Conservation (phyloP, 2,329 filamentous ascomycete genomes). For the Fusarium sulawesiense region DNA sequence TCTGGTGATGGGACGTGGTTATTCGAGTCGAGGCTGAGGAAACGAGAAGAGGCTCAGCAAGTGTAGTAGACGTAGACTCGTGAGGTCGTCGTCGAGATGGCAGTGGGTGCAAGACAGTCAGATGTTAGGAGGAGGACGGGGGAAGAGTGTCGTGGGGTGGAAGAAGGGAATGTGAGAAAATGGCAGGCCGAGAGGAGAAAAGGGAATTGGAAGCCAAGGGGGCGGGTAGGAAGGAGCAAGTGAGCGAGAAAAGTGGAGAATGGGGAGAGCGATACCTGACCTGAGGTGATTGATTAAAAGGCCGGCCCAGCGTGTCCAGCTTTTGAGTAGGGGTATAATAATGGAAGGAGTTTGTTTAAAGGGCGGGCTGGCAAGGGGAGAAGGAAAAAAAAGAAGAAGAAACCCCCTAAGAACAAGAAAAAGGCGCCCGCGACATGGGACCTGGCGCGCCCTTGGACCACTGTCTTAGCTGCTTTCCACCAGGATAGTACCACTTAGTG, state of each 20-base stretch:
- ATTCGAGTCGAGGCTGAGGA: conserved; percentile 9
- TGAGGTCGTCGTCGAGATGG: conserved; percentile 32
- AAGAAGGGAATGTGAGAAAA: conserved; percentile 33
- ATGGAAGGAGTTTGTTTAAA: conserved; percentile 22
- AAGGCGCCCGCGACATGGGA: not conserved
- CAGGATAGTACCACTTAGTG: conserved; percentile 16
- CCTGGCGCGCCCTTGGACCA: conserved; percentile 5
- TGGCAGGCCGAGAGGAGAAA: conserved; percentile 33
- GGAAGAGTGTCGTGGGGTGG: conserved; percentile 37
- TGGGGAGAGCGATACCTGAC: conserved; percentile 35
- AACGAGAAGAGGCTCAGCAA: conserved; percentile 18
- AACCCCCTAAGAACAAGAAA: conserved; percentile 1
- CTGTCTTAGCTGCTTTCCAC: not conserved
- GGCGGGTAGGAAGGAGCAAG: conserved; percentile 33
- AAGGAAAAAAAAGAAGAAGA: not conserved
- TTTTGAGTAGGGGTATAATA: conserved; percentile 17
- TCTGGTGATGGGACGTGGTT: conserved; percentile 7
- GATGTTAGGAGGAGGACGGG: conserved; percentile 35
- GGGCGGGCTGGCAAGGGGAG: conserved; percentile 1
- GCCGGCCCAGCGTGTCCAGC: conserved; percentile 14
- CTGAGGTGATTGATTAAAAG: conserved; percentile 14
- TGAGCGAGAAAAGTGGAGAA: conserved; percentile 40
- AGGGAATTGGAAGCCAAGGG: conserved; percentile 31
- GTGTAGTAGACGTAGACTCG: conserved; percentile 24
- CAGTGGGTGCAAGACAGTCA: conserved; percentile 28